Evolutionary conservation across 129 eudicot species (phyloP).

Genomic region (Tanacetum coccineum): DNA sequence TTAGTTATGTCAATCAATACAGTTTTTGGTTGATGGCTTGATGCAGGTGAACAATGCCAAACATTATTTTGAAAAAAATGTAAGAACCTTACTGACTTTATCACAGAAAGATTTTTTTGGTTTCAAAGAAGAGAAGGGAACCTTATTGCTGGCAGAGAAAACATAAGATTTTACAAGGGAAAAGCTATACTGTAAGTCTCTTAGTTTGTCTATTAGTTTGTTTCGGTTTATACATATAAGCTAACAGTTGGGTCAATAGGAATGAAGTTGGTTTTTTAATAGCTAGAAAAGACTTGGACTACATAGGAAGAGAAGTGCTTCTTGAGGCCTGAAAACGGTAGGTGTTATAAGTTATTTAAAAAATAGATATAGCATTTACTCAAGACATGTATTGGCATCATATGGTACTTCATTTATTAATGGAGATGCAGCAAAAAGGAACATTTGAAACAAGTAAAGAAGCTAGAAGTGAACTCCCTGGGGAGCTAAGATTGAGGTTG

Average conservation of each 20-base stretch:
- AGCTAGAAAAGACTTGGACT: conserved; percentile 82
- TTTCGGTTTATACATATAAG: conserved; percentile 10
- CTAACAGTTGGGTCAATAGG: conserved; percentile 45
- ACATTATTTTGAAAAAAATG: too few relatives aligned
- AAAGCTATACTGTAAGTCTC: conserved; percentile 66
- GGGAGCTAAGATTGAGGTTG: conserved; percentile 76
- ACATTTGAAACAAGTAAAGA: conserved; percentile 97
- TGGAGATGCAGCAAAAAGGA: conserved; percentile 74
- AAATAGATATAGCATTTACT: neutral
- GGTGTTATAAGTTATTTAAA: conserved; percentile 16
- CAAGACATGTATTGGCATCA: neutral
- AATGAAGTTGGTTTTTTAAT: conserved; percentile 95
- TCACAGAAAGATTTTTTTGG: too few relatives aligned
- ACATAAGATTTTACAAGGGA: conserved; percentile 95
- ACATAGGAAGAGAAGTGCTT: conserved; percentile 80
- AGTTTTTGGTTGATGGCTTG: too few relatives aligned
- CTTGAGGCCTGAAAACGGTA: conserved; percentile 87
- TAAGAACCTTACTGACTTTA: too few relatives aligned
- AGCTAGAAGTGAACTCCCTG: conserved; percentile 73
- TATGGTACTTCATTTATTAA: conserved; percentile 9
- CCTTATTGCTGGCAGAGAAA: conserved; percentile 59
- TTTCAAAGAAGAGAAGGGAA: conserved; percentile 77
- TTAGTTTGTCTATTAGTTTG: neutral
- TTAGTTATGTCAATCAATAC: too few relatives aligned
- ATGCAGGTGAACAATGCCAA: too few relatives aligned